Percentiles rank a stretch among this genome's conserved stretches.
These are phyloP conservation scores for Xylariaceae sp. DNA, from an alignment of 2,329 filamentous ascomycete species.

Conservation along the genomic window DNA sequence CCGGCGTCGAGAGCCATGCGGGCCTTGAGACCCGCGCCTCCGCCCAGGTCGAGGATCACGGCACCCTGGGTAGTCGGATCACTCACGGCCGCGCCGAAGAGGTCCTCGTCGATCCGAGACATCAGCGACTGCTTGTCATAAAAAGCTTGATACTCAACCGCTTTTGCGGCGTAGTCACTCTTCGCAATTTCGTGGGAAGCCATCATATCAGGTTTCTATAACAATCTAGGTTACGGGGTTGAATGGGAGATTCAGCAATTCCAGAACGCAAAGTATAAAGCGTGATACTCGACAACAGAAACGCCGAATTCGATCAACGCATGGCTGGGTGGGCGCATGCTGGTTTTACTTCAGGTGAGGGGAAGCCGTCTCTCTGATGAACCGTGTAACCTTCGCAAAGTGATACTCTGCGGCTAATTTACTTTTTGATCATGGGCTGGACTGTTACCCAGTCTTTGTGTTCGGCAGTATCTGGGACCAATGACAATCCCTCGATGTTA, in stretches of 20 bases:
- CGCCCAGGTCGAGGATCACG: constrained; percentile 28
- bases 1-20: constrained; percentile 24
- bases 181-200: constrained; percentile 1
- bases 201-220: no score
- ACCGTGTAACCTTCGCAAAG: neutral
- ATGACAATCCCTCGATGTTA: no score
- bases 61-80: constrained; percentile 17
- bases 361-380: neutral
- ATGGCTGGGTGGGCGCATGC: no score
- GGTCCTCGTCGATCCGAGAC: constrained; percentile 24
- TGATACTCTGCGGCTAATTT: neutral
- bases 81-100: constrained; percentile 26
- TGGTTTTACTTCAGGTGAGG: neutral
- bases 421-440: neutral
- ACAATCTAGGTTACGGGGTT: no score
- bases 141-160: constrained; percentile 2
- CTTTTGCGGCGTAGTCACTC: constrained; percentile 2
- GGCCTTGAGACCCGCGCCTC: constrained; percentile 27
- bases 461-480: neutral
- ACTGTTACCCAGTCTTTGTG: no score
- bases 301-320: no score
- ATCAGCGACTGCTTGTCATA: neutral
- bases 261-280: no score
- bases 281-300: no score
- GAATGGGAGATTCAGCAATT: no score